Conservation (phyloP, 305 asterid species). For the Fraxinus platypoda region DNA sequence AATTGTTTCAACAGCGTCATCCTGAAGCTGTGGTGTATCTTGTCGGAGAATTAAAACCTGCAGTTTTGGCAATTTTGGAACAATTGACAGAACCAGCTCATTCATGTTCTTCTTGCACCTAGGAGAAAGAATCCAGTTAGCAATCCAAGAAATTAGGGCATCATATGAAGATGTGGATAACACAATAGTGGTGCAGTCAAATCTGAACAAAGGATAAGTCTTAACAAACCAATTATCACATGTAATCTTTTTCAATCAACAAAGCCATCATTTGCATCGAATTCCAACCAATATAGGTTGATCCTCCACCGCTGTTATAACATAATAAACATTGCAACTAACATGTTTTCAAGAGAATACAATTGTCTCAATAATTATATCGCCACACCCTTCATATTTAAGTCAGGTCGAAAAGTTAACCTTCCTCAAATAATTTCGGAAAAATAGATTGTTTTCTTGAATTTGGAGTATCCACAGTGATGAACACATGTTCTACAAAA, state of each 20-base stretch:
- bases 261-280: not conserved
- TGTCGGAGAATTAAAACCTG: constrained; percentile 68
- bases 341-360: not conserved
- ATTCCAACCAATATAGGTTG: not conserved
- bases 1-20: constrained; percentile 64
- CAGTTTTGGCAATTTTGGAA: constrained; percentile 75
- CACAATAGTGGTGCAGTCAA: not conserved
- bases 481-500: not conserved
- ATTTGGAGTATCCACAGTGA: not conserved
- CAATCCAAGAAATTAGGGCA: not conserved
- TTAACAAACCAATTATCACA: not conserved
- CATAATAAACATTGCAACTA: not conserved
- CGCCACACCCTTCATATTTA: not conserved
- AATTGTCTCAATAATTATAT: not conserved
- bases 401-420: not conserved
- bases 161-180: not conserved
- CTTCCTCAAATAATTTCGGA: not conserved
- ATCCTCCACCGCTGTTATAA: not conserved
- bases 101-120: constrained; percentile 98
- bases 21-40: constrained; percentile 77
- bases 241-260: not conserved
- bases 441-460: not conserved
- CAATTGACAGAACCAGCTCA: constrained; percentile 57
- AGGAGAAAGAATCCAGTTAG: constrained; percentile 12
- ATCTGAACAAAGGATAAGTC: not conserved